Evolutionary conservation across 2,329 filamentous ascomycete species (phyloP).

Genomic region (Podosphaera aphanis): DNA sequence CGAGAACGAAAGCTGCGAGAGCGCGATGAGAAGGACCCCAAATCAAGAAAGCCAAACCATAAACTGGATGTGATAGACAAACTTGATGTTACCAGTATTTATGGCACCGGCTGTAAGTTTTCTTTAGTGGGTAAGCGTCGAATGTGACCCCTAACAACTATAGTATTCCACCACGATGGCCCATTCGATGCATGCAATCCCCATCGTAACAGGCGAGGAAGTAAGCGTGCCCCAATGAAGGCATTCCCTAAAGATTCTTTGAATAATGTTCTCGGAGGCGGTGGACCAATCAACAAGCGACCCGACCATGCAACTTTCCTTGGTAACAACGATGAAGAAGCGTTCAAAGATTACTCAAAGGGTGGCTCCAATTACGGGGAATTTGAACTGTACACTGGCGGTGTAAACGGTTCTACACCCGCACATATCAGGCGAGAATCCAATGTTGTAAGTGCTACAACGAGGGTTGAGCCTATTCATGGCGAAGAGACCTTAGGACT

Average conservation of each 20-base stretch:
- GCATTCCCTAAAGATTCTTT: slow-evolving; percentile 81
- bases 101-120: slow-evolving; percentile 64
- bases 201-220: slow-evolving; percentile 69
- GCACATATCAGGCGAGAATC: slow-evolving; percentile 13
- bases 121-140: not conserved
- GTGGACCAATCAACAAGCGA: slow-evolving; percentile 59
- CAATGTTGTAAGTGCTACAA: slow-evolving; percentile 42
- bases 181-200: slow-evolving; percentile 94
- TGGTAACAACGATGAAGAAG: slow-evolving; percentile 58
- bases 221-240: slow-evolving; percentile 74
- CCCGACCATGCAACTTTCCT: slow-evolving; percentile 77
- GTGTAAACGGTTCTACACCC: slow-evolving; percentile 18
- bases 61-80: slow-evolving; percentile 82
- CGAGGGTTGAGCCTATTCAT: slow-evolving; percentile 49
- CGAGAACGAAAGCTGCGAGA: slow-evolving; percentile 23
- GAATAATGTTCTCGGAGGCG: slow-evolving; percentile 77
- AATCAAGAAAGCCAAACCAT: slow-evolving; percentile 15
- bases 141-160: slow-evolving; percentile 3
- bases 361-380: slow-evolving; percentile 17
- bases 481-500: slow-evolving; percentile 65
- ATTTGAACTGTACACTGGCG: slow-evolving; percentile 20
- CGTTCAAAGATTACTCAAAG: slow-evolving; percentile 53
- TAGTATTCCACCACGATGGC: slow-evolving; percentile 93
- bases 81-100: slow-evolving; percentile 86
- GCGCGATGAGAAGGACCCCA: slow-evolving; percentile 19